A percentile compares a stretch with the other conserved stretches of the same genome.
phyloP scores from a whole-genome alignment of 768 basidiomycete species.

The Pisolithus tinctorius region DNA sequence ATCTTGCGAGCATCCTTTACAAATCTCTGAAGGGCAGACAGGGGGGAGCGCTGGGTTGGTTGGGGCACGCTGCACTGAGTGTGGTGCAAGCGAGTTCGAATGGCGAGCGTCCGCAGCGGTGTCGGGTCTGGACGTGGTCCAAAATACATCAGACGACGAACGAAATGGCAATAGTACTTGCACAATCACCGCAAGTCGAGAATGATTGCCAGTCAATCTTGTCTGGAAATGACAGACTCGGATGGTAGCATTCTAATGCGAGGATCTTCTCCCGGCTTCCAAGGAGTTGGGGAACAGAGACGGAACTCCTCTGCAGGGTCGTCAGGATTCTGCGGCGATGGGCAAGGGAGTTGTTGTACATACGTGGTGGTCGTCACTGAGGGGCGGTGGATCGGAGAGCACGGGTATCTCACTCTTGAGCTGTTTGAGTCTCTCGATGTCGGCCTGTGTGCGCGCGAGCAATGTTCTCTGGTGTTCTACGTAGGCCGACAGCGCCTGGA shows the following conservation, averaged over 20 bases:
- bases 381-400: constrained; percentile 29
- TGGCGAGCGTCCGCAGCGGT: constrained; percentile 43
- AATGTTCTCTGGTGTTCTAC: constrained; percentile 54
- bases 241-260: constrained; percentile 37
- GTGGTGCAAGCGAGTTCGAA: constrained; percentile 31
- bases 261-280: constrained; percentile 33
- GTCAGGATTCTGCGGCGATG: background rate
- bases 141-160: constrained; percentile 1
- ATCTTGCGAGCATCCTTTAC: constrained; percentile 45
- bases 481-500: constrained; percentile 60
- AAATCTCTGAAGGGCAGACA: constrained; percentile 51
- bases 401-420: constrained; percentile 35
- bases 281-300: constrained; percentile 23
- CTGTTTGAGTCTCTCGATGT: constrained; percentile 50
- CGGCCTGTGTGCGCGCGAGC: constrained; percentile 53
- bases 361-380: constrained; percentile 31
- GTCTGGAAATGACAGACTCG: constrained; percentile 34
- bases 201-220: constrained; percentile 61
- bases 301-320: constrained; percentile 7
- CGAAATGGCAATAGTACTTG: background rate
- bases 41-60: constrained; percentile 34
- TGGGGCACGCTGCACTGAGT: constrained; percentile 34
- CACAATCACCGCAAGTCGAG: constrained; percentile 43
- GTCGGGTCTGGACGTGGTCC: constrained; percentile 39
- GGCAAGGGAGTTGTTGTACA: constrained; percentile 1